Percentiles rank a stretch among this genome's conserved stretches.
Evolutionary conservation across 305 asterid genomes (phyloP).

Genomic region (Lippia alba): DNA sequence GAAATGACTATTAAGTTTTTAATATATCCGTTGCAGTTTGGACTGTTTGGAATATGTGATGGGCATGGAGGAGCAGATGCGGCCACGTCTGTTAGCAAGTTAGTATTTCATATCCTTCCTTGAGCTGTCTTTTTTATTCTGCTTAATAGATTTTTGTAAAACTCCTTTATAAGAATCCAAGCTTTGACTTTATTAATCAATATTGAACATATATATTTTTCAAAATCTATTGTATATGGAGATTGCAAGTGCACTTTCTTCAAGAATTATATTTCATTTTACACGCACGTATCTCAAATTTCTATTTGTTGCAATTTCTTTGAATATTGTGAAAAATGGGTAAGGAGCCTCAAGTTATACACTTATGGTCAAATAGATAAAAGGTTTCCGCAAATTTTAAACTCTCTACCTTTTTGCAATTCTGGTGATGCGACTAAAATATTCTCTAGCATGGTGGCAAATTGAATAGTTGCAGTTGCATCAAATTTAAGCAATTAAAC

Average conservation of each 20-base stretch:
- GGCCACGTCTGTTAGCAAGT: conserved; percentile 94
- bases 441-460: not conserved
- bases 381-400: conserved; percentile 2
- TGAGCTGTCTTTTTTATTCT: conserved; percentile 8
- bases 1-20: conserved; percentile 33
- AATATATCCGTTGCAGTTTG: conserved; percentile 68
- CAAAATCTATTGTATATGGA: conserved; percentile 9
- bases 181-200: conserved; percentile 9
- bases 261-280: not conserved
- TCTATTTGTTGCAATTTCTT: conserved; percentile 3
- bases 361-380: not conserved
- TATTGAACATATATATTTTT: conserved; percentile 4
- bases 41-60: conserved; percentile 88
- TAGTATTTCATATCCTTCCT: conserved; percentile 42
- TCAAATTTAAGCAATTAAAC: conserved; percentile 13
- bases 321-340: conserved; percentile 21
- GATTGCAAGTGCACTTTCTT: conserved; percentile 2
- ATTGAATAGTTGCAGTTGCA: conserved; percentile 11
- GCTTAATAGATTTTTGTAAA: conserved; percentile 4
- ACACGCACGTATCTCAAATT: not conserved
- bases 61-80: conserved; percentile 99
- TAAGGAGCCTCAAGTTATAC: conserved; percentile 9
- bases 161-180: conserved; percentile 18
- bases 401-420: not conserved
- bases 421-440: not conserved